phyloP scores from a whole-genome alignment of 2,329 filamentous ascomycete genomes.

The Cyphellophora europaea region DNA sequence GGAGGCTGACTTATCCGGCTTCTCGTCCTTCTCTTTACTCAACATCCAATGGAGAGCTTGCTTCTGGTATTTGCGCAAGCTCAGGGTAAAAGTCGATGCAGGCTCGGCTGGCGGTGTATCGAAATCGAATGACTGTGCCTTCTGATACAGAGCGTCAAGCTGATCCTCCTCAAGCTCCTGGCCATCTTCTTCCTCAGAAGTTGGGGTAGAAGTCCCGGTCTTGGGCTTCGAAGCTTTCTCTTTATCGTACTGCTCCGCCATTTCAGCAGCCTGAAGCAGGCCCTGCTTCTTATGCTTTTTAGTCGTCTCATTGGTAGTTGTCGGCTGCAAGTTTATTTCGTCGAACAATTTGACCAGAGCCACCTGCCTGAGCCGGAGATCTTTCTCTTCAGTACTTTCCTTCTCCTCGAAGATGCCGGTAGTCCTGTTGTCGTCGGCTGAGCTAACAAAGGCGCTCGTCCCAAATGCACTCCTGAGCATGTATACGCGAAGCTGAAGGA shows the following conservation, averaged over 20 bases:
- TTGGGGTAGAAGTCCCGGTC: slow-evolving; percentile 45
- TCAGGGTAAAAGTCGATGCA: slow-evolving; percentile 69
- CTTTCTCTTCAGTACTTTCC: slow-evolving; percentile 77
- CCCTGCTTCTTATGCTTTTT: slow-evolving; percentile 74
- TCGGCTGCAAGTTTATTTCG: slow-evolving; percentile 75
- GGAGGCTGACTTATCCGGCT: slow-evolving; percentile 60
- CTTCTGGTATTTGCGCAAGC: slow-evolving; percentile 84
- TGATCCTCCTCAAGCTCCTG: slow-evolving; percentile 92
- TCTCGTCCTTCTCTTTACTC: slow-evolving; percentile 75
- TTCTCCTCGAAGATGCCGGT: slow-evolving; percentile 71
- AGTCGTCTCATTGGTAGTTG: slow-evolving; percentile 61
- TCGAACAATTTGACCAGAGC: slow-evolving; percentile 81
- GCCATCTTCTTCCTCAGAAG: slow-evolving; percentile 66
- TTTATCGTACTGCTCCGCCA: slow-evolving; percentile 65
- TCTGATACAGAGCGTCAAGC: slow-evolving; percentile 85
- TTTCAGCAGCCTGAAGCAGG: slow-evolving; percentile 76
- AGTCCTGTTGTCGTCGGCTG: slow-evolving; percentile 60
- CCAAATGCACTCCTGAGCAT: slow-evolving; percentile 68
- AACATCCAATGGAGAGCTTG: slow-evolving; percentile 97
- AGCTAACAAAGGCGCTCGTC: slow-evolving; percentile 49
- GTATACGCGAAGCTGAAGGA: slow-evolving; percentile 73
- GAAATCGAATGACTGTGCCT: slow-evolving; percentile 95
- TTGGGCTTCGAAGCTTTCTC: slow-evolving; percentile 37
- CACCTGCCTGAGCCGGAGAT: slow-evolving; percentile 73
- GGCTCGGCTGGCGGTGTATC: slow-evolving; percentile 80